Evolutionary conservation across 2,329 filamentous ascomycete species (phyloP).

Genomic region (Claviceps humidiphila): DNA sequence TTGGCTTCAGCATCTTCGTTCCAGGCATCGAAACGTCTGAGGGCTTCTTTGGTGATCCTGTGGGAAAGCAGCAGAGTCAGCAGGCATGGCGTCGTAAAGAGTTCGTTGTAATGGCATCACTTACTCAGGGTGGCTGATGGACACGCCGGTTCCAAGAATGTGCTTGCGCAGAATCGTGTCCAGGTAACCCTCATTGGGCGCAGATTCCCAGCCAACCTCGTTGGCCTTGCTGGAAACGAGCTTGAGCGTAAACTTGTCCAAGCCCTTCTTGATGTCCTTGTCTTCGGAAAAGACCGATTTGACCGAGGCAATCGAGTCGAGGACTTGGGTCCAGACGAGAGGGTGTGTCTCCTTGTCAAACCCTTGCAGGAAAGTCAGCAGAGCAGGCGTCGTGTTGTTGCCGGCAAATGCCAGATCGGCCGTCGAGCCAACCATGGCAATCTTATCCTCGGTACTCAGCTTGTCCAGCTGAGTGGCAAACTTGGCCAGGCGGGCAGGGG

Average conservation of each 20-base stretch:
- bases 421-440: constrained; percentile 80
- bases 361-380: constrained; percentile 75
- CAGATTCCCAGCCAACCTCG: constrained; percentile 75
- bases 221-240: constrained; percentile 64
- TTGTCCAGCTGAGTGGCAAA: constrained; percentile 65
- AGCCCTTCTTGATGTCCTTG: constrained; percentile 52
- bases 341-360: constrained; percentile 73
- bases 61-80: not conserved
- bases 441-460: constrained; percentile 78
- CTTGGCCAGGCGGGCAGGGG: constrained; percentile 66
- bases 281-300: constrained; percentile 78
- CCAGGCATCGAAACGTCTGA: constrained; percentile 71
- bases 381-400: constrained; percentile 64
- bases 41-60: constrained; percentile 58
- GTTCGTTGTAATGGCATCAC: constrained; percentile 13
- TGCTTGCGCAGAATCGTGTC: constrained; percentile 71
- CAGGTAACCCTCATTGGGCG: constrained; percentile 67
- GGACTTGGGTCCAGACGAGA: constrained; percentile 78
- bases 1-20: constrained; percentile 50
- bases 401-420: constrained; percentile 81
- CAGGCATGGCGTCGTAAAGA: not conserved
- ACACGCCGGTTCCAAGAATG: constrained; percentile 62
- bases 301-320: constrained; percentile 61
- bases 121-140: constrained; percentile 62
- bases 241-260: constrained; percentile 68